phyloP scores from a whole-genome alignment of 805 yeast genomes.

The Nakazawaea wickerhamii region DNA sequence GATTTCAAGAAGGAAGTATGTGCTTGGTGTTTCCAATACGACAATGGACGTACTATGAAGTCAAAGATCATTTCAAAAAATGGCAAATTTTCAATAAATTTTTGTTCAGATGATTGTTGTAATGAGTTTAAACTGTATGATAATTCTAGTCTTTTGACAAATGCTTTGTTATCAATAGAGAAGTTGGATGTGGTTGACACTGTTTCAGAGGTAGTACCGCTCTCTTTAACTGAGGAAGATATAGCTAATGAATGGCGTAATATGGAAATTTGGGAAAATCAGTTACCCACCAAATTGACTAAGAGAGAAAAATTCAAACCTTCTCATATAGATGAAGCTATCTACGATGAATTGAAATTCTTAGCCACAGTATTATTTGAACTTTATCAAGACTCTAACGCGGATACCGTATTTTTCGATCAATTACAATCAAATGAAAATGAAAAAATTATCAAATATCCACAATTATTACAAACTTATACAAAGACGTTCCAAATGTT shows the following conservation, averaged over 20 bases:
- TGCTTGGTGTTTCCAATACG: slow-evolving; percentile 44
- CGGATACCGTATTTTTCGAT: slow-evolving; percentile 30
- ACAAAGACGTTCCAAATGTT: slow-evolving; percentile 43
- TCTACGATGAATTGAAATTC: slow-evolving; percentile 46
- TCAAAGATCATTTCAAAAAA: slow-evolving; percentile 24
- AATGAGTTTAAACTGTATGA: slow-evolving; percentile 32
- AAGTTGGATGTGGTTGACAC: slow-evolving; percentile 15
- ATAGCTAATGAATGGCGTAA: slow-evolving; percentile 32
- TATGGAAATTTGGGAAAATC: slow-evolving; percentile 32
- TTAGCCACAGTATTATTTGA: slow-evolving; percentile 31
- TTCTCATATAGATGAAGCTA: slow-evolving; percentile 39
- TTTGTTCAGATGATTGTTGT: slow-evolving; percentile 45
- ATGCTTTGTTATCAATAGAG: slow-evolving; percentile 33
- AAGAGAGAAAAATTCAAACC: slow-evolving; percentile 35
- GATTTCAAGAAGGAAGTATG: slow-evolving; percentile 64
- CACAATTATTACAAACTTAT: slow-evolving; percentile 43
- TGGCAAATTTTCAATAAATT: slow-evolving; percentile 41
- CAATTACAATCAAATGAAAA: slow-evolving; percentile 48
- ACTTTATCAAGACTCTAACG: slow-evolving; percentile 18
- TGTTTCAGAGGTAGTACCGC: slow-evolving; percentile 9
- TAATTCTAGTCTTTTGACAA: slow-evolving; percentile 28
- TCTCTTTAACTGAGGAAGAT: slow-evolving; percentile 16
- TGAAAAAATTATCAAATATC: slow-evolving; percentile 39
- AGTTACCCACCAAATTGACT: slow-evolving; percentile 28
- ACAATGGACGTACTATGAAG: slow-evolving; percentile 42